Base-by-base conservation (phyloP, 2,329 filamentous ascomycete genomes). In the Gaeumannomyces tritici region DNA sequence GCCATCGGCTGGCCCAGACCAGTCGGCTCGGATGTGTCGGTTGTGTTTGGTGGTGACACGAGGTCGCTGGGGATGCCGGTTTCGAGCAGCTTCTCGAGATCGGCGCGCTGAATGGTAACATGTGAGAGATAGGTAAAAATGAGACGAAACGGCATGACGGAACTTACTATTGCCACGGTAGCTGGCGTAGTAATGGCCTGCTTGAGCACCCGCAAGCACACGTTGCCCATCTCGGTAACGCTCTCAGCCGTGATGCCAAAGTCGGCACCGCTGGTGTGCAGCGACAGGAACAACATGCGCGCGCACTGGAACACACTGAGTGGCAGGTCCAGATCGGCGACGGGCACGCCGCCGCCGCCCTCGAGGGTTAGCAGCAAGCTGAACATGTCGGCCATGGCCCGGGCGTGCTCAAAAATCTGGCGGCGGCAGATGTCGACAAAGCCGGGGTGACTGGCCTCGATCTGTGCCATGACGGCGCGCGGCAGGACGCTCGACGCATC, bases 311-410 rank as follows among this genome's bases (percentile, higher is more conserved):
- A 83, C 1, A 81, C 79, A 64, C 82, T 84, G 4, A 80, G 77
- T 9, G 82, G 79, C 51, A 85, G 73, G 63, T 85, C 82, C 24
- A 85, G 70, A 65, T 84, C 82, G 0, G 80, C 79, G 2, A 84
- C 77, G 0, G 81, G 81, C 24, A 79, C 77, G 18, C 73, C 74
- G 33, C 33, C 33, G 2, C 33, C 33, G 61, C 78, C 80, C 47
- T 80, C 78, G 5, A 84, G 75, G 26, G 77, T 77, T 62, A 83
- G 73, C 66, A 84, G 75, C 57, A 79, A 73, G 3, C 78, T 73
- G 65, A 85, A 84, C 65, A 84, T 84, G 57, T 80, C 79, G 8
- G 80, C 77, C 79, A 84, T 83, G 31, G 80, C 79, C 42, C 79
- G 70, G 11, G 82, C 80, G 63, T 85, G 82, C 60, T 83, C 79